Base-by-base conservation (phyloP, 148 eudicot genomes). In the Salicornia ramosissima region DNA sequence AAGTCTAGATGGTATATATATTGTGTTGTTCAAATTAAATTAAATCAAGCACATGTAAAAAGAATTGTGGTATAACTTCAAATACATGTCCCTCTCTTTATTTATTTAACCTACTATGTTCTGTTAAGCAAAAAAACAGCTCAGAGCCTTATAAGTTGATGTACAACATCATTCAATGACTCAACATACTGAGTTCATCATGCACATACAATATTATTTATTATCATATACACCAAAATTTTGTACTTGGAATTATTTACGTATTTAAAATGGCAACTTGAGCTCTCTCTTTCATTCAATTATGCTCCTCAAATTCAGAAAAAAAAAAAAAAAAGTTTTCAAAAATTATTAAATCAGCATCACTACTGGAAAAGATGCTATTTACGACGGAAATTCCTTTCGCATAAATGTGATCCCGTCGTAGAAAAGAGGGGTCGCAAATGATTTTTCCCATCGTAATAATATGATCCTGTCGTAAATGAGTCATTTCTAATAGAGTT, bases 211-310 rank as follows among this genome's bases (percentile, higher is more conserved):
- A 53, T n/a, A n/a, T n/a, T n/a, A 69, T 69, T 75, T 69, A 75
- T 69, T 69, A 75, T 62, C 74, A 63, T 75, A 36, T 39, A 68
- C 78, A 52, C 74, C 31, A 75, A 75, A 69, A 51, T 51, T 53
- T 26, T 69, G 78, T 75, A 75, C 74, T 75, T 75, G 21, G 42
- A 68, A 68, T 50, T 11, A 31, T 46, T 50, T 11, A 31, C 47
- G 18, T 64, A 61, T 69, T 74, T 4, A 68, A n/a, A 16, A 68
- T 51, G 18, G 22, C 42, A 67, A 54, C 67, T 16, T 53, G 36
- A 63, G 25, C 57, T 72, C 49, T 57, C 69, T 30, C 28, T 72
- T 72, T 72, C 30, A 16, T 30, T 13, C 22, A 34, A 71, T n/a
- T n/a, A n/a, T n/a, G 6, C 25, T 6, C 71, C 71, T 54, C 54